phyloP scores from a whole-genome alignment of 1,284 basidiomycete species.

The Sanghuangporus baumii region DNA sequence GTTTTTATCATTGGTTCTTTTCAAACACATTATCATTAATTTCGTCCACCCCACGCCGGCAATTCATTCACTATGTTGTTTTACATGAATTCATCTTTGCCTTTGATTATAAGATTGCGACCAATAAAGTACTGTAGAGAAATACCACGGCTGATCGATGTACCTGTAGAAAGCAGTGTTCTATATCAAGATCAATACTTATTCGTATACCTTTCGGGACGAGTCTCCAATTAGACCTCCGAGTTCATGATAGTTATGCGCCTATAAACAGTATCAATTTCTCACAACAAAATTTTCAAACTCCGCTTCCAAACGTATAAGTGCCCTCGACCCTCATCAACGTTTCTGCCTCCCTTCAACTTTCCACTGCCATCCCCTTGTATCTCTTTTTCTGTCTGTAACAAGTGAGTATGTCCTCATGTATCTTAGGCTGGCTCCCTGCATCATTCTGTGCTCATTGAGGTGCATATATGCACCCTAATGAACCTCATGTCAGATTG shows the following conservation, averaged over 20 bases:
- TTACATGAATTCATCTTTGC: neutral
- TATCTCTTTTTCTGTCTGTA: constrained; percentile 31
- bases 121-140: neutral
- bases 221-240: neutral
- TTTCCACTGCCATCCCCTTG: constrained; percentile 45
- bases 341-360: constrained; percentile 38
- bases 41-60: neutral
- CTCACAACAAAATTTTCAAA: constrained; percentile 12
- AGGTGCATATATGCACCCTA: constrained; percentile 17
- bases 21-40: neutral
- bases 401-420: constrained; percentile 36
- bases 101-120: neutral
- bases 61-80: neutral
- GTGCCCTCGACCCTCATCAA: constrained; percentile 37
- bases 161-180: neutral
- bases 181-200: neutral
- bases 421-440: neutral
- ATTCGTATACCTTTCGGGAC: neutral
- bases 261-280: neutral
- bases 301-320: constrained; percentile 41
- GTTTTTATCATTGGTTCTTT: neutral
- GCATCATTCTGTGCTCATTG: neutral
- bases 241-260: neutral
- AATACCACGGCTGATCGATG: neutral
- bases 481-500: constrained; percentile 25